Evolutionary conservation across 345 rosid genomes (phyloP).

Genomic region (Anastatica hierochuntica): DNA sequence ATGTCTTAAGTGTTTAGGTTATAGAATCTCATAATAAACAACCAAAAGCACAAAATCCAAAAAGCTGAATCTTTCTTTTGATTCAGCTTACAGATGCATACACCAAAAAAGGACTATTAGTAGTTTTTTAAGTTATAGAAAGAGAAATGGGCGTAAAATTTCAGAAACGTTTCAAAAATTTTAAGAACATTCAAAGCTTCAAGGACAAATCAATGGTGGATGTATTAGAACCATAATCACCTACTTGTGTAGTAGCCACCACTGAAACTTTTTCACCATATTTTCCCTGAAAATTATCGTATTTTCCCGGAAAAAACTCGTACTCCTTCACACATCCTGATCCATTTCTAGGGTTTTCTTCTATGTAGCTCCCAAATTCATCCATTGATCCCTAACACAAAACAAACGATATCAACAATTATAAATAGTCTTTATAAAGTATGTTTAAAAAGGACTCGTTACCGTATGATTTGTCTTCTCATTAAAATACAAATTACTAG

Average conservation of each 20-base stretch:
- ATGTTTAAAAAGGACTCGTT: not conserved
- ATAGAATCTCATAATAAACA: constrained; percentile 24
- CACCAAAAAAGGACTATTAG: constrained; percentile 12
- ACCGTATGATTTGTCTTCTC: constrained; percentile 17
- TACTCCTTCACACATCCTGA: constrained; percentile 38
- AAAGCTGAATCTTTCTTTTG: constrained; percentile 25
- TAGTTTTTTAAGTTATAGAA: not conserved
- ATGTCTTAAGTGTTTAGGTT: constrained; percentile 27
- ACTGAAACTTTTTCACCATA: constrained; percentile 21
- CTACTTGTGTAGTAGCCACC: constrained; percentile 26
- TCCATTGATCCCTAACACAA: constrained; percentile 15
- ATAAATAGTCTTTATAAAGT: too few species aligned
- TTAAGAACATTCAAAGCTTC: constrained; percentile 41
- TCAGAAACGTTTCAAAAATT: not conserved
- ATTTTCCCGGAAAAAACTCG: constrained; percentile 61
- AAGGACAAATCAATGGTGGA: constrained; percentile 78
- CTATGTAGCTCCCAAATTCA: constrained; percentile 6
- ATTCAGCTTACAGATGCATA: constrained; percentile 14
- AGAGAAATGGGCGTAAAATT: not conserved
- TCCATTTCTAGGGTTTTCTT: constrained; percentile 25
- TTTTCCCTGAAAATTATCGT: constrained; percentile 29
- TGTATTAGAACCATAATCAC: constrained; percentile 11
- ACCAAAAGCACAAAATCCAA: constrained; percentile 31
- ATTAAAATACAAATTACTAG: constrained; percentile 1
- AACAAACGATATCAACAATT: too few species aligned